These are phyloP conservation scores for Kalmusia sp. DNA, from an alignment of 2,329 filamentous ascomycete species.

Conservation along the genomic window DNA sequence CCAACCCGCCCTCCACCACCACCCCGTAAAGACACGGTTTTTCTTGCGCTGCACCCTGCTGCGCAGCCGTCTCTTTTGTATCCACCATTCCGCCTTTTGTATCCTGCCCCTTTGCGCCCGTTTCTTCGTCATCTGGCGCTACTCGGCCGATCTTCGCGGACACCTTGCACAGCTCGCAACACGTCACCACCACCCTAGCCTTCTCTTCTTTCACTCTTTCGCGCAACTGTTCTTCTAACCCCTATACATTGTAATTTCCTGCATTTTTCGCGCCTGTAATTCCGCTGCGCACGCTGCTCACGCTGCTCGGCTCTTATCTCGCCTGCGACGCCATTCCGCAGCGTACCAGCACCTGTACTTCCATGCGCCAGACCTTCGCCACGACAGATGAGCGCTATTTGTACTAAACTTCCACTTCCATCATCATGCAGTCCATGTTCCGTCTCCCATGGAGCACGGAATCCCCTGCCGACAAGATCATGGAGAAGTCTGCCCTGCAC, in stretches of 20 bases:
- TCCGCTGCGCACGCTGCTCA: conserved; percentile 20
- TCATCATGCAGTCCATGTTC: conserved; percentile 59
- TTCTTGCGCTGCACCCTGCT: conserved; percentile 35
- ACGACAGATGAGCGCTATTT: conserved; percentile 49
- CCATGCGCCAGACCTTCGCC: conserved; percentile 40
- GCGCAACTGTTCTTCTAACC: conserved; percentile 35
- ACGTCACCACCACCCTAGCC: conserved; percentile 42
- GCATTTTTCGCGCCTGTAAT: conserved; percentile 19
- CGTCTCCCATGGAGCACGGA: conserved; percentile 58
- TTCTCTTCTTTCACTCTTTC: conserved; percentile 45
- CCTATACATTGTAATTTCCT: conserved; percentile 41
- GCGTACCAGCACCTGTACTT: conserved; percentile 32
- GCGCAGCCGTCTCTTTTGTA: conserved; percentile 25
- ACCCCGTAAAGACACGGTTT: conserved; percentile 13
- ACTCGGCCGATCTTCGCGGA: conserved; percentile 38
- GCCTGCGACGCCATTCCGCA: conserved; percentile 41
- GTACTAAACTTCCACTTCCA: conserved; percentile 43
- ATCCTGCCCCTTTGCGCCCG: conserved; percentile 26
- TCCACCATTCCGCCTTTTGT: conserved; percentile 29
- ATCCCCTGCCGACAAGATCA: conserved; percentile 51
- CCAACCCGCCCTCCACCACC: conserved; percentile 19
- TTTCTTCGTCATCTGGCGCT: conserved; percentile 28
- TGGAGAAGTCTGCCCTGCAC: conserved; percentile 51
- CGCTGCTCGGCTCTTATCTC: conserved; percentile 19
- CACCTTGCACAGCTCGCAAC: conserved; percentile 31